phyloP scores from a whole-genome alignment of 768 basidiomycete species.

The Dendrothele bispora region DNA sequence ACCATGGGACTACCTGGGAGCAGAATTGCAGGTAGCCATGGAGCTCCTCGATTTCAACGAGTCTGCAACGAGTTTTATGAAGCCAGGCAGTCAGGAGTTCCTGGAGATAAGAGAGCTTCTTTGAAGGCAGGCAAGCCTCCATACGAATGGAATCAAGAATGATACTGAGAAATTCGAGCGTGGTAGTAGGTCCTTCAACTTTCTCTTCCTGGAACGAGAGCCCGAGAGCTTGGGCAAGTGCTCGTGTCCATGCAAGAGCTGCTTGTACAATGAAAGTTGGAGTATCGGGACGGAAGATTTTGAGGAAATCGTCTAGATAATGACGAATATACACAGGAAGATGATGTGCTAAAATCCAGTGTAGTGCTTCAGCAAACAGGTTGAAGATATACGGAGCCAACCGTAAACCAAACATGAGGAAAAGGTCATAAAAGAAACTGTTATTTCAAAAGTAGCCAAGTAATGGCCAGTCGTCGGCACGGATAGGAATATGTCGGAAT shows the following conservation, averaged over 20 bases:
- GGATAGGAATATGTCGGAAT: slow-evolving; percentile 36
- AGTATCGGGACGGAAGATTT: slow-evolving; percentile 18
- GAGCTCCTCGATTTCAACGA: slow-evolving; percentile 29
- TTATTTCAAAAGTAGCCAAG: slow-evolving; percentile 31
- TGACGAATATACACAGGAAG: slow-evolving; percentile 29
- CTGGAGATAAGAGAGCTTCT: slow-evolving; percentile 27
- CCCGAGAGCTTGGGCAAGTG: slow-evolving; percentile 24
- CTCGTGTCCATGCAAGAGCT: slow-evolving; percentile 29
- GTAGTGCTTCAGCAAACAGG: slow-evolving; percentile 37
- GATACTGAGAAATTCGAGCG: slow-evolving; percentile 25
- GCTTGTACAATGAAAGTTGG: neutral
- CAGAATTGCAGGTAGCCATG: slow-evolving; percentile 33
- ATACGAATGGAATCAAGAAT: slow-evolving; percentile 22
- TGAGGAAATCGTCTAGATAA: slow-evolving; percentile 36
- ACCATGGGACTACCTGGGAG: slow-evolving; percentile 31
- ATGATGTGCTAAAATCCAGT: slow-evolving; percentile 38
- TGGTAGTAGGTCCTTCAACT: slow-evolving; percentile 20
- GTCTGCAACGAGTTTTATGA: slow-evolving; percentile 12
- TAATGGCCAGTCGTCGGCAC: slow-evolving; percentile 27
- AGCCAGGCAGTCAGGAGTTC: slow-evolving; percentile 24
- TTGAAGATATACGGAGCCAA: slow-evolving; percentile 40
- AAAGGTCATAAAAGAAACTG: slow-evolving; percentile 26
- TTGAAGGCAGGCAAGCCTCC: slow-evolving; percentile 30
- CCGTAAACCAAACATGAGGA: slow-evolving; percentile 31
- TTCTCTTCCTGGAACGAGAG: slow-evolving; percentile 30